A percentile compares a stretch with the other conserved stretches of the same genome.
Evolutionary conservation across 768 basidiomycete genomes (phyloP).

Genomic region (Mycena capillaripes): DNA sequence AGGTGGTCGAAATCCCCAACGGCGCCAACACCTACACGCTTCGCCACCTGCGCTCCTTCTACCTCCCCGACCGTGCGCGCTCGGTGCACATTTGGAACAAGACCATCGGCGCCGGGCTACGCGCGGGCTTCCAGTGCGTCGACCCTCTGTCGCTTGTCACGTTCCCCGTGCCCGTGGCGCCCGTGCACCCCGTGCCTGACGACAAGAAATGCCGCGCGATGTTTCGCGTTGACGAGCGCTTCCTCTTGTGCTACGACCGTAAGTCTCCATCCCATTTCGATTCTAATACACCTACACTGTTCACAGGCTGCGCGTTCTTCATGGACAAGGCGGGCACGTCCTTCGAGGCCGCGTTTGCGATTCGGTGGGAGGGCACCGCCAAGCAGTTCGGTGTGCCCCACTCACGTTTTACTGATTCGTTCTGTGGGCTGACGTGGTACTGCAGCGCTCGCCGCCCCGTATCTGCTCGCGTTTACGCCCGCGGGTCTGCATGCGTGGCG

Average conservation of each 20-base stretch:
- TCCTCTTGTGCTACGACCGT: conserved; percentile 36
- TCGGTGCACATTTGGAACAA: conserved; percentile 36
- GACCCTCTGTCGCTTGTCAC: conserved; percentile 32
- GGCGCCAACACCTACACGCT: neutral
- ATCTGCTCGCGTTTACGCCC: conserved; percentile 27
- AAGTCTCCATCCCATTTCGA: too few relatives aligned
- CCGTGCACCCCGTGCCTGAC: conserved; percentile 2
- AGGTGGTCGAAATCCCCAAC: neutral
- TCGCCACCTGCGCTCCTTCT: conserved; percentile 30
- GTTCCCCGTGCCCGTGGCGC: conserved; percentile 30
- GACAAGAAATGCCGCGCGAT: conserved; percentile 31
- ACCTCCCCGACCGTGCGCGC: conserved; percentile 35
- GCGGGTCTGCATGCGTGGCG: conserved; percentile 27
- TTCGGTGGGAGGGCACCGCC: conserved; percentile 31
- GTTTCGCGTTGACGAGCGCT: conserved; percentile 34
- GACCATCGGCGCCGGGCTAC: conserved; percentile 28
- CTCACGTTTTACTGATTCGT: too few relatives aligned
- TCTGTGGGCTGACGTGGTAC: neutral
- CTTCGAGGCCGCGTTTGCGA: conserved; percentile 24
- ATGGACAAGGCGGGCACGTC: conserved; percentile 35
- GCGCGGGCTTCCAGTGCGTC: conserved; percentile 34
- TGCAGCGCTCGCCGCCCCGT: conserved; percentile 25
- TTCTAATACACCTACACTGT: too few relatives aligned
- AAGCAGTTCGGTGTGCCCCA: conserved; percentile 27
- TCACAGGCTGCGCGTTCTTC: conserved; percentile 34